Evolutionary conservation across 306 rosid genomes (phyloP).

Genomic region (Elaeagnus macrophylla): DNA sequence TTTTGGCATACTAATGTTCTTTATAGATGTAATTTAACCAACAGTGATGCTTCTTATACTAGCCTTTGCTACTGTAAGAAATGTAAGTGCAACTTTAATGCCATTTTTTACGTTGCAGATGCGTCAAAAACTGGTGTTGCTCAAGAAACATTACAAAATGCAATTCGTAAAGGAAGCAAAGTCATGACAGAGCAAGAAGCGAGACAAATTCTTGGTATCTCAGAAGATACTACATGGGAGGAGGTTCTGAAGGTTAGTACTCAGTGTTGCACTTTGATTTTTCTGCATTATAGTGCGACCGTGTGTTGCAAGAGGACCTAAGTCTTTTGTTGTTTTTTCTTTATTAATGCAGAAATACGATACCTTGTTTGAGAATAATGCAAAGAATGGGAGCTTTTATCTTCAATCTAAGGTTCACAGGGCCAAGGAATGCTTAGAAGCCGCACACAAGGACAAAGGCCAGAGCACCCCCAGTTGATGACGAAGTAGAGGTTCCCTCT

Average conservation of each 20-base stretch:
- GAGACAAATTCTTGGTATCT: slow-evolving; percentile 75
- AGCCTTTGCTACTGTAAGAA: background rate
- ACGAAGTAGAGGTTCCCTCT: background rate
- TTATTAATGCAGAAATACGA: slow-evolving; percentile 49
- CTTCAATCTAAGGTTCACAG: slow-evolving; percentile 91
- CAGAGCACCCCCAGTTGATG: slow-evolving; percentile 48
- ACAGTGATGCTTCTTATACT: background rate
- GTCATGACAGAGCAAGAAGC: slow-evolving; percentile 85
- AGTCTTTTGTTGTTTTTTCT: background rate
- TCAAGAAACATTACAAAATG: slow-evolving; percentile 50
- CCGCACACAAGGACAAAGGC: slow-evolving; percentile 29
- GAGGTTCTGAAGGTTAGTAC: slow-evolving; percentile 47
- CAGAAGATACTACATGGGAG: slow-evolving; percentile 74
- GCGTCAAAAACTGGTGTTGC: slow-evolving; percentile 58
- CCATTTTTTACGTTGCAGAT: slow-evolving; percentile 18
- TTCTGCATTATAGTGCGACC: background rate
- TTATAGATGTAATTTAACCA: background rate
- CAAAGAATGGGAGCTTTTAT: slow-evolving; percentile 80
- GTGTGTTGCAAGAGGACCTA: background rate
- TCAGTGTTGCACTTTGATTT: slow-evolving; percentile 9
- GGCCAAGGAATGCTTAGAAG: slow-evolving; percentile 76
- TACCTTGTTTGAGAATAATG: slow-evolving; percentile 61
- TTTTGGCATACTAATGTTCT: background rate
- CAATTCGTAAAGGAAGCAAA: slow-evolving; percentile 41
- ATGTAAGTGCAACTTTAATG: background rate